Percentiles rank a stretch among this genome's conserved stretches.
Evolutionary conservation across 192 early-diverging fungal genomes (phyloP).

Genomic region (Coemansia sp.): DNA sequence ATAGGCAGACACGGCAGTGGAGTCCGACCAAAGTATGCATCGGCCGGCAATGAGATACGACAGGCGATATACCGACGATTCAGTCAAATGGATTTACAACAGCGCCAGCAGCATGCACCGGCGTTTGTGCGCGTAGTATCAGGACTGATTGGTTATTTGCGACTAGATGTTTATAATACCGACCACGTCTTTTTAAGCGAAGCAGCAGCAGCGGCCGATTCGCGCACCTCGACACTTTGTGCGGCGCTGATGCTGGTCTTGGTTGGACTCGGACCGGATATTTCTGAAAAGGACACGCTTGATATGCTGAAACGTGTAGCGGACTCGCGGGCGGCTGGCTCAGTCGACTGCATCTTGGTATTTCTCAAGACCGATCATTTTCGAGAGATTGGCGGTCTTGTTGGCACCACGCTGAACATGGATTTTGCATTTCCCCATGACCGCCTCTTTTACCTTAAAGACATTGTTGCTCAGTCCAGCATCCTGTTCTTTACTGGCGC

Average conservation of each 20-base stretch:
- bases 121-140: constrained; percentile 25
- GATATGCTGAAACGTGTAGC: constrained; percentile 9
- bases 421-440: constrained; percentile 47
- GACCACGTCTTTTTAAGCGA: constrained; percentile 14
- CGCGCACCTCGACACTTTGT: constrained; percentile 4
- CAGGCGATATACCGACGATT: constrained; percentile 16
- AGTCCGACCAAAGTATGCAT: constrained; percentile 22
- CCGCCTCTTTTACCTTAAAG: constrained; percentile 42
- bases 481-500: constrained; percentile 11
- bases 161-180: constrained; percentile 17
- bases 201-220: constrained; percentile 1
- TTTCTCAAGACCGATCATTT: constrained; percentile 27
- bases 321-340: not conserved
- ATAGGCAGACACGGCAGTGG: constrained; percentile 17
- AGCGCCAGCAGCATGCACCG: constrained; percentile 7
- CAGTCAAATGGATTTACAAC: not conserved
- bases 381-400: constrained; percentile 21
- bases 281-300: constrained; percentile 12
- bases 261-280: constrained; percentile 28
- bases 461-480: constrained; percentile 16
- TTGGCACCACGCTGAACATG: constrained; percentile 22
- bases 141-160: constrained; percentile 35
- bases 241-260: constrained; percentile 30
- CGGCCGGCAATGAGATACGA: constrained; percentile 25
- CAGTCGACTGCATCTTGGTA: constrained; percentile 32